Conservation (phyloP, 148 eudicot species). For the Fagopyrum esculentum region DNA sequence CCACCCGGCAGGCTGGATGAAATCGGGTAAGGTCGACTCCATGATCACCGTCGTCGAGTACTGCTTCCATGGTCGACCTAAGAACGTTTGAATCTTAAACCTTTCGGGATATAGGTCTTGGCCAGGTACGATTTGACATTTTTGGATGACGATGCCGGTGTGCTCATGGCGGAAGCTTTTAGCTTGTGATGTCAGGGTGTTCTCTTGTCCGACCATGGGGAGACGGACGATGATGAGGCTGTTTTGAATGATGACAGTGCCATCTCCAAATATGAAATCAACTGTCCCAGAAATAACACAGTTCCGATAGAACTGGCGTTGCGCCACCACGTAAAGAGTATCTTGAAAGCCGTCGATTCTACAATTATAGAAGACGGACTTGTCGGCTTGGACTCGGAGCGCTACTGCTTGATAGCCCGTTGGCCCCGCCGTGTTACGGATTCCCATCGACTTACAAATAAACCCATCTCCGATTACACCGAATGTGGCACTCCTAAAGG, state of each 20-base stretch:
- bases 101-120: constrained; percentile 23
- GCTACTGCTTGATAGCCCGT: constrained; percentile 67
- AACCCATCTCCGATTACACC: constrained; percentile 41
- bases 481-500: constrained; percentile 49
- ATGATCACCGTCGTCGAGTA: constrained; percentile 52
- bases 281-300: constrained; percentile 50
- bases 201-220: constrained; percentile 40
- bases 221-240: constrained; percentile 39
- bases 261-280: constrained; percentile 54
- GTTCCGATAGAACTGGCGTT: constrained; percentile 48
- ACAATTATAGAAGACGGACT: constrained; percentile 44
- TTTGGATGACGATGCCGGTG: constrained; percentile 56
- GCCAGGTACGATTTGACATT: constrained; percentile 69
- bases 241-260: constrained; percentile 43
- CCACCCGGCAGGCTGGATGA: constrained; percentile 60
- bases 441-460: constrained; percentile 45
- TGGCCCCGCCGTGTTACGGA: constrained; percentile 58
- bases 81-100: constrained; percentile 30
- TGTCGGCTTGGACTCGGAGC: constrained; percentile 46
- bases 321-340: constrained; percentile 37
- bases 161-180: constrained; percentile 19
- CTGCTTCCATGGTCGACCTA: constrained; percentile 72
- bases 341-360: constrained; percentile 56
- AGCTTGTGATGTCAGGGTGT: constrained; percentile 69
- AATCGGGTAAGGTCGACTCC: constrained; percentile 45